Evolutionary conservation across 495 filamentous ascomycete genomes (phyloP), one percentile per base, ranked within the genome.

Genomic region (Penicillium taxi): DNA sequence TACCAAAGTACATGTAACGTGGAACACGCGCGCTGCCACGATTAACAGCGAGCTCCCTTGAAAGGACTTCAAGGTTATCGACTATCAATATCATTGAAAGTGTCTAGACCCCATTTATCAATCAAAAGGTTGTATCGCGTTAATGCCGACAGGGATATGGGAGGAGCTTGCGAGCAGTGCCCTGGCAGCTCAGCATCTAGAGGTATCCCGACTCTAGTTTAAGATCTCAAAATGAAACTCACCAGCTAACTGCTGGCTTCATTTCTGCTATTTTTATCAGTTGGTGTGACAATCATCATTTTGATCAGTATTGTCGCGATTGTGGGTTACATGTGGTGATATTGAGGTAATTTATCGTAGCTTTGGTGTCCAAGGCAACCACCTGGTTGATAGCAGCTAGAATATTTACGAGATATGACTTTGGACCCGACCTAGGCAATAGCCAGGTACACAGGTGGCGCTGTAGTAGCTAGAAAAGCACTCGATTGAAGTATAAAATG

Each of bases 1-100:
- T 28, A 23, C 20, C 20, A 1, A 12, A 40, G 5, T 9, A 14
- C 5, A 19, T 13, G 17, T 12, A 21, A 28, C 21, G 26, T 28
- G 48, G 44, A 23, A 34, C 32, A 51, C 37, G 31, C 19, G 9
- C 9, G 3, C 14, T 26, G 17, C 30, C 36, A 17, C 27, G 22
- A 32, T 25, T 26, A 38, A 25, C 30, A 27, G 34, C 9, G 14
- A 34, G 15, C 23, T 41, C n/a, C n/a, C n/a, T n/a, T n/a, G n/a
- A n/a, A n/a, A n/a, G n/a, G n/a, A n/a, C n/a, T n/a, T n/a, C n/a
- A n/a, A n/a, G n/a, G n/a, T n/a, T 34, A 26, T 44, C 34, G 26
- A 16, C 6, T 18, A 14, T 21, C 35, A 46, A 33, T 44, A 1
- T 4, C 2, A 2, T 23, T 6, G 16, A n/a, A 11, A 3, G 9